Base-by-base conservation (phyloP, 306 rosid species). In the Medicago ruthenica region DNA sequence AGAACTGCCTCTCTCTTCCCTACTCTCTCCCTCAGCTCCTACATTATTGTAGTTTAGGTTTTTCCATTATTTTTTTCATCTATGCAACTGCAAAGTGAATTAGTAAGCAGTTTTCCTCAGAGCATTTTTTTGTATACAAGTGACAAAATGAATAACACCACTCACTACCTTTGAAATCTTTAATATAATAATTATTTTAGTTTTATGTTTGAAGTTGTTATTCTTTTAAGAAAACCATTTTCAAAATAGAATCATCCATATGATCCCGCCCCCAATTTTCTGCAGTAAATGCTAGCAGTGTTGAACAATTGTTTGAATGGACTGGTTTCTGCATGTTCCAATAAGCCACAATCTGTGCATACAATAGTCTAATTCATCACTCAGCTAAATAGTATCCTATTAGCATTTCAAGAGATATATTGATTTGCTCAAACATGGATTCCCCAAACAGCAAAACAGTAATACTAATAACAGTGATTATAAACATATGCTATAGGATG, bases 1-100 rank as follows among this genome's bases (percentile, higher is more conserved):
- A 92, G 84, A 88, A 83, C 89, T 87, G 78, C 89, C 99, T 90
- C 96, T 86, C 85, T 92, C 95, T 89, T 90, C 96, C 98, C 86
- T 87, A 79, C 82, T 89, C 89, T 87, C 87, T 88, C 82, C 87
- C 88, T 82, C 86, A 80, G 82, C 82, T 85, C 90, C 96, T 90
- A 71, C 89, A 74, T 83, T 87, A 81, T 87, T 79, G 55, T 86
- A 90, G 88, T 73, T 69, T 89, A 86, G 97, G 93, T 44, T 67
- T 44, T 67, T 7, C 55, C 72, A 21, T 44, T 67, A 5, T 67
- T 67, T 67, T 85, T 71, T 88, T 83, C 86, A 83, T 84, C 77
- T 90, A 69, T 89, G 97, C 89, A 67, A 44, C 71, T 89, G 97
- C 89, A 67, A 44, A 65, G 55, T 67, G 55, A 67, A 44, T 67